Percentiles rank a stretch among this genome's conserved stretches.
These are phyloP conservation scores for Annulohypoxylon moriforme DNA, from an alignment of 495 filamentous ascomycete genomes.

Conservation along the genomic window DNA sequence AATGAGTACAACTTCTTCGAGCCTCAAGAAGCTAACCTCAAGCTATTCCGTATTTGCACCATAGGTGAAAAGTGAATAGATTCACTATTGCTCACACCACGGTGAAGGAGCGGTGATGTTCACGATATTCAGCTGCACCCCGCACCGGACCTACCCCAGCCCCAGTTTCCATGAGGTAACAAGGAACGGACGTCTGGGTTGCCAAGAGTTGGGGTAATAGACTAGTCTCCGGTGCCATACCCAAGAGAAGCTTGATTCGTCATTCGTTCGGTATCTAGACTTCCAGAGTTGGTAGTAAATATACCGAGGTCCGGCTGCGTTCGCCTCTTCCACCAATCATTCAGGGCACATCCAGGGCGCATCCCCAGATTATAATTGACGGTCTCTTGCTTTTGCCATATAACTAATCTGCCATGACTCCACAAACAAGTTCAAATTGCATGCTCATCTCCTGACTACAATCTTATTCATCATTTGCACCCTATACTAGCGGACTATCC, in stretches of 20 bases:
- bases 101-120: background rate
- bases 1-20: background rate
- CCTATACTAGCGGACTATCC: background rate
- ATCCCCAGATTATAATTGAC: background rate
- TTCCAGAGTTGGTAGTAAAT: slow-evolving; percentile 3
- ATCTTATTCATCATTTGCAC: background rate
- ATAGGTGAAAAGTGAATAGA: background rate
- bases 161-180: slow-evolving; percentile 1
- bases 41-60: background rate
- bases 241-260: slow-evolving; percentile 26
- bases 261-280: slow-evolving; percentile 1
- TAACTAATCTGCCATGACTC: background rate
- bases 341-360: too few relatives aligned
- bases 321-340: slow-evolving; percentile 14
- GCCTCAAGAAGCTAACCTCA: background rate
- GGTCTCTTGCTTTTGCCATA: background rate
- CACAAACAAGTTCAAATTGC: slow-evolving; percentile 1
- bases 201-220: slow-evolving; percentile 30
- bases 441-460: slow-evolving; percentile 11
- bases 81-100: background rate
- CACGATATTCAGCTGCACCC: slow-evolving; percentile 14
- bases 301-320: background rate
- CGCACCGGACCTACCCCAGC: slow-evolving; percentile 20
- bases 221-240: slow-evolving; percentile 6
- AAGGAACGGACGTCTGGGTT: background rate